These are phyloP conservation scores for Arachis hypogaea DNA, from an alignment of 306 rosid species.

Conservation along the genomic window DNA sequence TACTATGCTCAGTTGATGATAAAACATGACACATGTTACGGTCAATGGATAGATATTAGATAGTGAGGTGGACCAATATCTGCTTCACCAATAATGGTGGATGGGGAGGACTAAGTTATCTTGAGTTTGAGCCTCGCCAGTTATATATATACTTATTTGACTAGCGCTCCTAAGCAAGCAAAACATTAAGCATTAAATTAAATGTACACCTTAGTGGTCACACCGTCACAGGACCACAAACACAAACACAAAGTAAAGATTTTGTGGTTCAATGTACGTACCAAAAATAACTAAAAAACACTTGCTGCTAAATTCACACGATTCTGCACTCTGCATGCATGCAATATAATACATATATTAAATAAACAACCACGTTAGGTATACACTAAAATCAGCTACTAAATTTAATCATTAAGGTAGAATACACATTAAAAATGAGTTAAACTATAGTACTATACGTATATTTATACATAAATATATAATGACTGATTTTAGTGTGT, in stretches of 20 bases:
- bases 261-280: background rate
- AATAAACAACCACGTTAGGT: no score
- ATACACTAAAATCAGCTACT: no score
- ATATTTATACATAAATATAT: no score
- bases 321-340: background rate
- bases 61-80: conserved; percentile 27
- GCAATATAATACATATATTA: no score
- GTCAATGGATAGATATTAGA: background rate
- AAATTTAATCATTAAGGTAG: no score
- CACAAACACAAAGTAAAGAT: background rate
- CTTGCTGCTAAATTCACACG: background rate
- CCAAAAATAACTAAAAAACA: background rate
- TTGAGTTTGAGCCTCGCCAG: conserved; percentile 22
- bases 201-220: background rate
- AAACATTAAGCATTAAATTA: background rate
- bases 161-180: background rate
- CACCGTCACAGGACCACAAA: conserved; percentile 39
- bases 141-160: background rate
- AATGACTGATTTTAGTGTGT: no score
- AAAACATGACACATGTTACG: background rate
- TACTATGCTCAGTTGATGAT: background rate
- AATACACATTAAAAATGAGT: no score
- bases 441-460: no score
- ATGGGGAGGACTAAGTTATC: background rate
- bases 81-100: conserved; percentile 24